Evolutionary conservation across 495 filamentous ascomycete genomes (phyloP).

Genomic region (Penicillium lividum): DNA sequence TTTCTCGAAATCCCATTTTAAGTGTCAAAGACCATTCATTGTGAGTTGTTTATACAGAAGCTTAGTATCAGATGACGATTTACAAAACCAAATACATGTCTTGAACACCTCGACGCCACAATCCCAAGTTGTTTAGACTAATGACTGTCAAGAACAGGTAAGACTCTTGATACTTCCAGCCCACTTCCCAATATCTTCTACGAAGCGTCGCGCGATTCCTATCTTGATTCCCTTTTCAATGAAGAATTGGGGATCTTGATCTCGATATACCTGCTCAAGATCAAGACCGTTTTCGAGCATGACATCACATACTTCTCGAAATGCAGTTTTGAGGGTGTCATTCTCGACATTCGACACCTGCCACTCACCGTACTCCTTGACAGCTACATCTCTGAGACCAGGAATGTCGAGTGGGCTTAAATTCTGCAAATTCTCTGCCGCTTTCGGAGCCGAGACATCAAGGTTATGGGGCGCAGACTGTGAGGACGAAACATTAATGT

Average conservation of each 20-base stretch:
- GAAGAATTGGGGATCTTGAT: slow-evolving; percentile 29
- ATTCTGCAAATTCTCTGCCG: too few species aligned
- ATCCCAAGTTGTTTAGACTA: too few species aligned
- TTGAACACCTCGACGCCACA: too few species aligned
- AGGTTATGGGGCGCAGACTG: slow-evolving; percentile 1
- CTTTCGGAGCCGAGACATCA: slow-evolving; percentile 3
- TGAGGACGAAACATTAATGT: slow-evolving; percentile 26
- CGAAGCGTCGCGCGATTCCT: slow-evolving; percentile 24
- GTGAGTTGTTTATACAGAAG: too few species aligned
- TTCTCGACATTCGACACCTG: slow-evolving; percentile 20
- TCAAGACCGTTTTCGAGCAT: slow-evolving; percentile 25
- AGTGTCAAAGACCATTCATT: too few species aligned
- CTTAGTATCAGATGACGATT: too few species aligned
- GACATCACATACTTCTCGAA: slow-evolving; percentile 21
- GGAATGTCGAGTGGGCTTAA: slow-evolving; percentile 10
- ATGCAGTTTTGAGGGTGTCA: slow-evolving; percentile 19
- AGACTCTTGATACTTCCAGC: too few species aligned
- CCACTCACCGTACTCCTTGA: slow-evolving; percentile 28
- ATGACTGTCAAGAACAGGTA: too few species aligned
- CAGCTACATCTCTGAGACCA: slow-evolving; percentile 17
- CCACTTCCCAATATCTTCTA: slow-evolving; percentile 21
- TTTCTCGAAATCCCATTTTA: too few species aligned
- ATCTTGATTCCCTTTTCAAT: slow-evolving; percentile 16
- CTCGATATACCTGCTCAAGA: slow-evolving; percentile 27
- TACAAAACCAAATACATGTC: too few species aligned